Conservation (phyloP, 2,329 filamentous ascomycete genomes). For the Beauveria sp. region DNA sequence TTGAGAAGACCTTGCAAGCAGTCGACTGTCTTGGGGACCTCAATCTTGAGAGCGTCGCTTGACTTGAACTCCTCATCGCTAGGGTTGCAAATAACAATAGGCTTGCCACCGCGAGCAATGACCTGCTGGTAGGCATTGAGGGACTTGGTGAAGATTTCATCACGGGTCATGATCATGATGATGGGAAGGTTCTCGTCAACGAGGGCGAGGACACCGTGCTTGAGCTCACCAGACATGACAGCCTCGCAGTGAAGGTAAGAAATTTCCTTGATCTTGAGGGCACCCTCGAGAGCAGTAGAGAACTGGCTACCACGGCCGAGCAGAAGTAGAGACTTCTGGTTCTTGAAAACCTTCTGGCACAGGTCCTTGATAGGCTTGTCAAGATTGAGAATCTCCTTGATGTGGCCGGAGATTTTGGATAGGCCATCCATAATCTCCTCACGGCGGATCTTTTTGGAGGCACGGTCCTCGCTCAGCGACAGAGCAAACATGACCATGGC, state of each 20-base stretch:
- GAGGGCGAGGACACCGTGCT: constrained; percentile 94
- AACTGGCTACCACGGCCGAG: constrained; percentile 94
- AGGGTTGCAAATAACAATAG: constrained; percentile 97
- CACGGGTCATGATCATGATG: constrained; percentile 98
- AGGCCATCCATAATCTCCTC: constrained; percentile 96
- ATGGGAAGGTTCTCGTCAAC: constrained; percentile 98
- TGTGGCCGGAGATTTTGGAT: constrained; percentile 78
- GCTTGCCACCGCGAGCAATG: constrained; percentile 89
- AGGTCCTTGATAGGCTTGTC: constrained; percentile 92
- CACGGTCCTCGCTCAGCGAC: constrained; percentile 91
- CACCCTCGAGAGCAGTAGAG: constrained; percentile 93
- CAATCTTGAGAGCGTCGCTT: constrained; percentile 90
- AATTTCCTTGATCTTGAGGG: constrained; percentile 99
- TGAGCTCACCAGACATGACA: constrained; percentile 99
- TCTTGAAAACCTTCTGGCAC: constrained; percentile 86
- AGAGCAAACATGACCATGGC: constrained; percentile 99
- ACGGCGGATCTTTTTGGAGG: constrained; percentile 84
- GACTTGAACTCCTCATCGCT: constrained; percentile 81
- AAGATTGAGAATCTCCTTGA: constrained; percentile 83
- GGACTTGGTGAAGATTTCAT: constrained; percentile 97
- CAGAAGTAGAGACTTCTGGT: constrained; percentile 92
- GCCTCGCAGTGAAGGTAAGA: constrained; percentile 99
- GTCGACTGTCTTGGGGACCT: constrained; percentile 93
- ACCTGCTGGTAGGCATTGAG: constrained; percentile 99
- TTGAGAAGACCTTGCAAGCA: constrained; percentile 94